These are phyloP conservation scores for Sordariomycetes sp. DNA, from an alignment of 2,329 filamentous ascomycete species.

Conservation along the genomic window DNA sequence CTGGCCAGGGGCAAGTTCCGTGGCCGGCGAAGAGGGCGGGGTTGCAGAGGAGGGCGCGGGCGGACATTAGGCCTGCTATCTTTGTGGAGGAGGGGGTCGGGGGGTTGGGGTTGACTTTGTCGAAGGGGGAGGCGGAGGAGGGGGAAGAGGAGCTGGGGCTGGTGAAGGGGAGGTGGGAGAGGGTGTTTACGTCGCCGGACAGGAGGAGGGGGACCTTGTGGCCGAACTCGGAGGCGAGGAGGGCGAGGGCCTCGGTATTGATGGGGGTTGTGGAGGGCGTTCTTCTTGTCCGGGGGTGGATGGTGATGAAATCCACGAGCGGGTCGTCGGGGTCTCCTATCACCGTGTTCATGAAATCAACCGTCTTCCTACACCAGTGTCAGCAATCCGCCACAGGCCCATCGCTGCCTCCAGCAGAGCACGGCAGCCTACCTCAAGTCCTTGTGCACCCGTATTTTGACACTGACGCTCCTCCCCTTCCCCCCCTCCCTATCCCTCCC, in stretches of 20 bases:
- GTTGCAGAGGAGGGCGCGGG: conserved; percentile 53
- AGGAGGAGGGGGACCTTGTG: conserved; percentile 47
- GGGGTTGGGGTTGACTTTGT: conserved; percentile 11
- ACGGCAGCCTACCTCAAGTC: conserved; percentile 34
- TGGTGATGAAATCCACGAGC: conserved; percentile 54
- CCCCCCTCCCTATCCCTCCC: conserved; percentile 27
- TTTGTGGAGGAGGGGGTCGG: conserved; percentile 25
- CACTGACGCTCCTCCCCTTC: conserved; percentile 45
- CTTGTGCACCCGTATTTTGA: conserved; percentile 57
- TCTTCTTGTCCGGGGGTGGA: conserved; percentile 50
- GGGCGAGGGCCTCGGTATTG: conserved; percentile 43
- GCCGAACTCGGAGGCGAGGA: conserved; percentile 37
- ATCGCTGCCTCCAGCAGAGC: not conserved
- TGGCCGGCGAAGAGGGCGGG: conserved; percentile 50
- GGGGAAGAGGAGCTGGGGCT: conserved; percentile 28
- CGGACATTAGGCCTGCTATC: conserved; percentile 55
- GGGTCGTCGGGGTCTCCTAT: conserved; percentile 33
- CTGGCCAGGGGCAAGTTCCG: conserved; percentile 45
- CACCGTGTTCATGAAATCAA: conserved; percentile 51
- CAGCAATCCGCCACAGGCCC: not conserved
- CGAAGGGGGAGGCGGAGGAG: conserved; percentile 19
- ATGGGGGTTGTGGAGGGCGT: conserved; percentile 51
- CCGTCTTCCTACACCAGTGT: conserved; percentile 27
- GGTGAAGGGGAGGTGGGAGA: conserved; percentile 29
- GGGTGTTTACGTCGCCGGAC: conserved; percentile 56